These are phyloP conservation scores for Lactarius evosmus DNA, from an alignment of 768 basidiomycete genomes.

Conservation along the genomic window DNA sequence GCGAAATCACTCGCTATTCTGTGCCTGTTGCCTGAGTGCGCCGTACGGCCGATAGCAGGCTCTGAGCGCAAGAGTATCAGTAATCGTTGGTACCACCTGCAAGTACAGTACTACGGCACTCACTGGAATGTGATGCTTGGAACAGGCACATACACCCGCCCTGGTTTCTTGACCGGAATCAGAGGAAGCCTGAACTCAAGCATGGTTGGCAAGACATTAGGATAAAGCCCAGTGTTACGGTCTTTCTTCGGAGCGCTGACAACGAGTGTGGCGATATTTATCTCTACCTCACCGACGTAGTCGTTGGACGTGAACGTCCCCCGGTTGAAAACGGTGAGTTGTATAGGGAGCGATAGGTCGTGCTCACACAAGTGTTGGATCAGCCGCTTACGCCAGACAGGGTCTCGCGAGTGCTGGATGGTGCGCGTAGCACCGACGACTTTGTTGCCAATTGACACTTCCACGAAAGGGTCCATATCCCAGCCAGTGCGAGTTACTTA, in stretches of 20 bases:
- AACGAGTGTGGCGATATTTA: constrained; percentile 67
- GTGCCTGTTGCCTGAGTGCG: constrained; percentile 77
- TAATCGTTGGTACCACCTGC: background rate
- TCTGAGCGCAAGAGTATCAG: constrained; percentile 37
- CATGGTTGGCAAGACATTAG: constrained; percentile 66
- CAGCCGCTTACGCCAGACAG: constrained; percentile 91
- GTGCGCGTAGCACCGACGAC: constrained; percentile 92
- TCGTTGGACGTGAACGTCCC: constrained; percentile 91
- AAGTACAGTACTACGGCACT: constrained; percentile 28
- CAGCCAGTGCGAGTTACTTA: constrained; percentile 81
- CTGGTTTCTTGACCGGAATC: constrained; percentile 53
- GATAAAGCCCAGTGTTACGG: constrained; percentile 51
- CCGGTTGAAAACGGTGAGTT: constrained; percentile 91
- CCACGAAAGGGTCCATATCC: constrained; percentile 98
- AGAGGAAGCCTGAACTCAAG: constrained; percentile 69
- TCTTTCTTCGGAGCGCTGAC: constrained; percentile 48
- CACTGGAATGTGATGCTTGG: constrained; percentile 64
- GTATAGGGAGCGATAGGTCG: constrained; percentile 73
- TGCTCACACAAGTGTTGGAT: constrained; percentile 91
- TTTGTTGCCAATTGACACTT: constrained; percentile 94
- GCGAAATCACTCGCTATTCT: no score
- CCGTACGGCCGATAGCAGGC: constrained; percentile 96
- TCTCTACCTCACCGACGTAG: constrained; percentile 72
- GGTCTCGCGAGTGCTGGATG: constrained; percentile 79
- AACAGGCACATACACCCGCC: constrained; percentile 70